Base-by-base conservation (phyloP, 2,329 filamentous ascomycete genomes). In the Venturia effusa region DNA sequence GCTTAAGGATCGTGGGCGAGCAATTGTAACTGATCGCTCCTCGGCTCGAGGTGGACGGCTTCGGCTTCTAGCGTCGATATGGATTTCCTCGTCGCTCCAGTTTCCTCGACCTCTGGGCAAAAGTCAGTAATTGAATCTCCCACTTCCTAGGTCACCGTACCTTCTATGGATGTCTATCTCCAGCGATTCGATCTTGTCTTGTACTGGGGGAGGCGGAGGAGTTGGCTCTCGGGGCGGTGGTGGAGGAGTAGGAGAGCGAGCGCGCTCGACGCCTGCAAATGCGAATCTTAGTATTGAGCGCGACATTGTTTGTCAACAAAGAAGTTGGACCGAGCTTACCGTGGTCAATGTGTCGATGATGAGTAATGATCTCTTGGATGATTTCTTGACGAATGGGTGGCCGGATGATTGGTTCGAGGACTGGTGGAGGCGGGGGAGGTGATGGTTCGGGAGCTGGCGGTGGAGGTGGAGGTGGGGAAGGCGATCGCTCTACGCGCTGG, bases 301-400 rank as follows among this genome's bases (percentile, higher is more conserved):
- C 64, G 32, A 57, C 22, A 15, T 55, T 17, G 6, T 64, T 40
- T 17, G 17, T 64, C 24, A 30, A 34, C 17, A 17, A 45, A 32
- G 13, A 19, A 11, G 41, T 30, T 24, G 41, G n/a, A 37, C 27
- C 54, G 65, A 40, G 74, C 85, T 72, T 79, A 90, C 89, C 92
- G 76, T 96, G 90, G 71, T 96, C 89, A 69, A 95, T 88, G 71
- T 93, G 89, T 65, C 87, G 84, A 73, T 94, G 93, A 75, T 94
- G 90, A 0, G 90, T 95, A 68, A 95, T 92, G 65, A 96, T 86
- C 72, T 96, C 90, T 71, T 92, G 86, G 75, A 94, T 89, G 65
- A 96, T 86, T 72, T 96, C 90, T 71, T 93, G 86, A 75, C 93
- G 89, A 69, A 96, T 90, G 0, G 88, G 88, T 40, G 91, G 91